These are phyloP conservation scores for Conoideocrella luteorostrata DNA, from an alignment of 2,329 filamentous ascomycete genomes.

Conservation along the genomic window DNA sequence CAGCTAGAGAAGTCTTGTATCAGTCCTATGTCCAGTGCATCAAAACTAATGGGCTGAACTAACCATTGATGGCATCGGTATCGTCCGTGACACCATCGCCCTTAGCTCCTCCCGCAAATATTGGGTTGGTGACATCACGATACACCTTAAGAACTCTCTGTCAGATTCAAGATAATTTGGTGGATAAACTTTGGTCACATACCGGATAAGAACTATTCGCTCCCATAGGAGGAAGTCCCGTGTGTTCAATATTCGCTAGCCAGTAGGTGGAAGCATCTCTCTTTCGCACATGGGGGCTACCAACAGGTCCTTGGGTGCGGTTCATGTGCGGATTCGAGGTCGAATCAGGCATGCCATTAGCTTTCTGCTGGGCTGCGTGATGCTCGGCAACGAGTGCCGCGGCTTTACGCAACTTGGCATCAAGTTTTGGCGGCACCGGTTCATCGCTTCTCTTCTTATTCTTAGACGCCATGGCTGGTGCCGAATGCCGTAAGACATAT, in stretches of 20 bases:
- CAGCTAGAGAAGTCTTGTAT: neutral
- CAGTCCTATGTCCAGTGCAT: neutral
- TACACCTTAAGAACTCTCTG: no score
- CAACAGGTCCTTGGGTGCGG: neutral
- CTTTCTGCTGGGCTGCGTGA: neutral
- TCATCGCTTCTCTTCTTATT: neutral
- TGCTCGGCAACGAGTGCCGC: neutral
- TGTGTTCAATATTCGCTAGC: slow-evolving; percentile 5
- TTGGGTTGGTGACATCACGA: no score
- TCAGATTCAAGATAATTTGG: no score
- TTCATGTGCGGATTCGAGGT: neutral
- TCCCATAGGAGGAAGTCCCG: slow-evolving; percentile 4
- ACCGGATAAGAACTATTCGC: slow-evolving; percentile 5
- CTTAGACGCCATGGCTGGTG: neutral
- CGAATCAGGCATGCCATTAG: no score
- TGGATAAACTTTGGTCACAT: slow-evolving; percentile 8
- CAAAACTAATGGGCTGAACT: neutral
- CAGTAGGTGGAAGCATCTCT: neutral
- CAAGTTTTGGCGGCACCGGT: neutral
- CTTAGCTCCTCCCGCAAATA: neutral
- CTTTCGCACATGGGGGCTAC: neutral
- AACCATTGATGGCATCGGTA: no score
- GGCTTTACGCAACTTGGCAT: neutral
- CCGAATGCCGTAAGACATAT: neutral
- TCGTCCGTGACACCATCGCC: neutral